Base-by-base conservation (phyloP, 208 protist genomes). In the Leishmania mexicana region DNA sequence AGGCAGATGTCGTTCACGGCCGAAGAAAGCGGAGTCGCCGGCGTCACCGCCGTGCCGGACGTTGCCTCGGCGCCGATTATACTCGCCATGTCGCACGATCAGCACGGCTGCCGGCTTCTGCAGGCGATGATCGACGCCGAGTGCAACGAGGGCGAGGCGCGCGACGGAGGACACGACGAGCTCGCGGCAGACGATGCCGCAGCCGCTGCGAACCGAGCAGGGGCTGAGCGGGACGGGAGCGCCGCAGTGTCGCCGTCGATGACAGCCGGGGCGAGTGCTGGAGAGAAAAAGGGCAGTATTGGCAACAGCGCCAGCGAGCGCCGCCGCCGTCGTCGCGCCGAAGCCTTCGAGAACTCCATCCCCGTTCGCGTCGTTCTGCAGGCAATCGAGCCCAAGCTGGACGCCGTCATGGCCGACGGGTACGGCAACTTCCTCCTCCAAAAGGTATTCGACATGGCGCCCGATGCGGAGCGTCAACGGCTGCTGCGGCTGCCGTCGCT, bases 351-450 rank as follows among this genome's bases (percentile, higher is more conserved):
- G 47, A 62, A 51, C 57, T 91, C 88, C 38, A 74, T 87, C 58
- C 72, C 85, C 2, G 78, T 95, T 17, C 90, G 90, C 67, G 81
- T 83, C 47, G 85, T 95, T n/a, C 67, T 94, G 24, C 73, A 40
- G 3, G 85, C 86, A 53, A 80, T 95, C 40, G 76, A 90, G 58
- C 88, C 90, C 31, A 78, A 84, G 49, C 49, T 95, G 53, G 75
- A 90, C 47, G 89, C 94, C 45, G 87, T 99, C 28, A 99, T 99
- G 98, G 93, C 90, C 17, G 97, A 99, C 86, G 97, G 95, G 70
- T 99, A 99, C 83, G 98, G 98, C 64, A 99, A 99, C 86, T 99
- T 99, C 79, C 88, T 99, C 11, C 97, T 98, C 53, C 98, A 99
- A 87, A 99, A 99, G 80, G 80, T 99, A 1, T 87, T 94, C 51